These are phyloP conservation scores for Nakaseomyces bracarensis DNA, from an alignment of 1,139 yeast genomes.

Conservation along the genomic window DNA sequence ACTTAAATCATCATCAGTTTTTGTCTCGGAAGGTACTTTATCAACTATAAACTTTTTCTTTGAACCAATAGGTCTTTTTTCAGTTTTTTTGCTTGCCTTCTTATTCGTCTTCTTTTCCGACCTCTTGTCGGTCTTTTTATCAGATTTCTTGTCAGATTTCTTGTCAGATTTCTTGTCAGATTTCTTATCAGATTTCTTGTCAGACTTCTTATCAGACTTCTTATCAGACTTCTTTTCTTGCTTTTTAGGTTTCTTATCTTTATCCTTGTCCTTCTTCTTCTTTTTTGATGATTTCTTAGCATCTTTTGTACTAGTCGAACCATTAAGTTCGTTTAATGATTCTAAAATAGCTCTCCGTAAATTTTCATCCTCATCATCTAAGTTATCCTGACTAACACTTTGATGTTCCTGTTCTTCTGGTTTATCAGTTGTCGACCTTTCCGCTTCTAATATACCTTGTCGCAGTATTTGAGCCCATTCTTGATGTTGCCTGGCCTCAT, in stretches of 20 bases:
- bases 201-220: slow-evolving; percentile 11
- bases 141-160: slow-evolving; percentile 11
- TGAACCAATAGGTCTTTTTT: slow-evolving; percentile 1
- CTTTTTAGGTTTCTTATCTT: slow-evolving; percentile 9
- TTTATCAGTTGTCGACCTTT: not conserved
- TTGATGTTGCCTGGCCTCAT: slow-evolving; percentile 17
- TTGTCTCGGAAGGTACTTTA: not conserved
- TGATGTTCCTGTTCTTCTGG: slow-evolving; percentile 10
- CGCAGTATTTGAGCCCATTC: slow-evolving; percentile 29
- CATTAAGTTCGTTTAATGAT: slow-evolving; percentile 23
- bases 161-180: slow-evolving; percentile 6
- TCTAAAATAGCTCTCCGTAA: slow-evolving; percentile 29
- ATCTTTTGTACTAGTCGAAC: slow-evolving; percentile 11
- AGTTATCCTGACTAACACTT: slow-evolving; percentile 14
- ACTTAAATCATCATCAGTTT: slow-evolving; percentile 7
- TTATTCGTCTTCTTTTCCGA: slow-evolving; percentile 8
- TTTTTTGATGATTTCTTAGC: slow-evolving; percentile 16
- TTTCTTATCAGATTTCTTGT: slow-evolving; percentile 10
- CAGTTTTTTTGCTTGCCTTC: slow-evolving; percentile 11
- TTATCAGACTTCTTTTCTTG: slow-evolving; percentile 11
- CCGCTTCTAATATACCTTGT: slow-evolving; percentile 23
- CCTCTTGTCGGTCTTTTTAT: slow-evolving; percentile 6
- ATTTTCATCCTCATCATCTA: slow-evolving; percentile 31
- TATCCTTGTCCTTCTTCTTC: slow-evolving; percentile 16
- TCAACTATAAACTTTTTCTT: not conserved